A percentile compares a stretch with the other conserved stretches of the same genome.
Evolutionary conservation across 306 rosid species (phyloP).

Genomic region (Arachis stenosperma): DNA sequence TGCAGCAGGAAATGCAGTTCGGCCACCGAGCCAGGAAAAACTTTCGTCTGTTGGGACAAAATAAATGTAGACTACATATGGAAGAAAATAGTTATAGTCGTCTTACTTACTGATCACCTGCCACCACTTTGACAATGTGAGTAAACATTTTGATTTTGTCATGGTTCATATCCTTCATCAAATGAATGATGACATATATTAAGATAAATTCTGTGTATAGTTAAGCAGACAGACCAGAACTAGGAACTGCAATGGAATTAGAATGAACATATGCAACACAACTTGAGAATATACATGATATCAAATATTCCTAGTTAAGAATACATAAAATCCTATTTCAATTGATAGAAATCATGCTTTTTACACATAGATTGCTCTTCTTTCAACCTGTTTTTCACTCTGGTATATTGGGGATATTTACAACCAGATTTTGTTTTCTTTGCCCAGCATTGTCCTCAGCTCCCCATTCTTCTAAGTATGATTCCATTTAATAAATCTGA

Average conservation of each 20-base stretch:
- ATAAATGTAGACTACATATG: conserved; percentile 39
- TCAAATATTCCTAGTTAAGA: conserved; percentile 26
- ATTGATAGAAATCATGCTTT: not conserved
- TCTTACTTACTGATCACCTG: conserved; percentile 31
- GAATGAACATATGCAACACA: not conserved
- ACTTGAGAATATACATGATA: conserved; percentile 21
- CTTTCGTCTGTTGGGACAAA: conserved; percentile 63
- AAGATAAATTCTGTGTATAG: not conserved
- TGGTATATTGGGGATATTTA: not conserved
- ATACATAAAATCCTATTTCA: conserved; percentile 3
- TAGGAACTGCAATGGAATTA: not conserved
- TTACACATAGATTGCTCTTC: not conserved
- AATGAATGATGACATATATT: not conserved
- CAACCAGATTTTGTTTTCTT: not conserved
- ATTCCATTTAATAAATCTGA: not conserved
- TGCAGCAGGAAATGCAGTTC: conserved; percentile 56
- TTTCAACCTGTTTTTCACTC: not conserved
- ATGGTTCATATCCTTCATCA: not conserved
- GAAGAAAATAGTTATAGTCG: conserved; percentile 31
- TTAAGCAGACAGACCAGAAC: conserved; percentile 1
- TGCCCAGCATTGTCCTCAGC: not conserved
- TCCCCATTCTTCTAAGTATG: not conserved
- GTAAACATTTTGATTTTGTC: conserved; percentile 31
- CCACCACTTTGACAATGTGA: conserved; percentile 45
- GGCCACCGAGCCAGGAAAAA: conserved; percentile 64